These are phyloP conservation scores for Lunasporangiospora selenospora DNA, from an alignment of 192 early-diverging fungal species.

Conservation along the genomic window DNA sequence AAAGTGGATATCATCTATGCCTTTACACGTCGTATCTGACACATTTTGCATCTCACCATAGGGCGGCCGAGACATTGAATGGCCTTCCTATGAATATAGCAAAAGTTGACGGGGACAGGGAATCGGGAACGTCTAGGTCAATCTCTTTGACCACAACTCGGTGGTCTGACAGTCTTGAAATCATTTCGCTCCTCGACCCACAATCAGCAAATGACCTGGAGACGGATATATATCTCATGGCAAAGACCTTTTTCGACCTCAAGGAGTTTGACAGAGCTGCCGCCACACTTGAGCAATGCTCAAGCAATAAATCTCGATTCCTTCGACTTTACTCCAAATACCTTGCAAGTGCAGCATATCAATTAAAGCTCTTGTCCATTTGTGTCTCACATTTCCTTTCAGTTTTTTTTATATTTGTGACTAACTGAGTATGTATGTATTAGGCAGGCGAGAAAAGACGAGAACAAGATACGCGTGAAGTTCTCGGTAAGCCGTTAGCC, in stretches of 20 bases:
- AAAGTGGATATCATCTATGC: not conserved
- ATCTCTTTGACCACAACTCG: not conserved
- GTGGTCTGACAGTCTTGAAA: not conserved
- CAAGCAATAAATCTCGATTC: slow-evolving; percentile 65
- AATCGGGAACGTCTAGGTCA: not conserved
- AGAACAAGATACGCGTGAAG: slow-evolving; percentile 62
- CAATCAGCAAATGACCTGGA: slow-evolving; percentile 25
- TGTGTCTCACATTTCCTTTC: not conserved
- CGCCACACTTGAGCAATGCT: slow-evolving; percentile 54
- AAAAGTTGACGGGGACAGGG: not conserved
- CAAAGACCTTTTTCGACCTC: slow-evolving; percentile 76
- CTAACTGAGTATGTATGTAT: not conserved
- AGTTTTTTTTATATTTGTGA: not conserved
- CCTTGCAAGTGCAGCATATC: slow-evolving; percentile 57
- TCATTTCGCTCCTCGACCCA: not conserved
- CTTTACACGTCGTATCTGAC: not conserved
- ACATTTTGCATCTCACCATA: slow-evolving; percentile 22
- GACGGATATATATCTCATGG: slow-evolving; percentile 63
- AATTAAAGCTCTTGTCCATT: not conserved
- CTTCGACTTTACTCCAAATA: slow-evolving; percentile 82
- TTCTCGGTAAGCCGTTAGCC: slow-evolving; percentile 49
- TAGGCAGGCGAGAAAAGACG: slow-evolving; percentile 65
- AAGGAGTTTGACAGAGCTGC: slow-evolving; percentile 75
- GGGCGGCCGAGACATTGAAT: slow-evolving; percentile 60
- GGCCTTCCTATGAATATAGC: slow-evolving; percentile 22